Evolutionary conservation across 495 filamentous ascomycete species (phyloP).

Genomic region (Tuber indicum): DNA sequence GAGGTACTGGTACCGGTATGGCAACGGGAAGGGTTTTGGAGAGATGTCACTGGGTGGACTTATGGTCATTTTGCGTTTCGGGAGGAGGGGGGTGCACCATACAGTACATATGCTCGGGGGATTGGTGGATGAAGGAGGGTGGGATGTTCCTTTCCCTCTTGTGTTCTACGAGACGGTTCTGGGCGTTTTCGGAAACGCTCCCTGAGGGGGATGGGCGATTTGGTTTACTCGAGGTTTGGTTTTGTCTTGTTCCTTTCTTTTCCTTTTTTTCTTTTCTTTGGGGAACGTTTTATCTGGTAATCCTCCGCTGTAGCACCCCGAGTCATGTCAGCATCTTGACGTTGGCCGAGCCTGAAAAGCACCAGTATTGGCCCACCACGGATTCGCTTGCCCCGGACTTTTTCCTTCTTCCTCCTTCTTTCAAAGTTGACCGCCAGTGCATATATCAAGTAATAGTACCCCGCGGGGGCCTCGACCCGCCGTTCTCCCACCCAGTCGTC

Average conservation of each 20-base stretch:
- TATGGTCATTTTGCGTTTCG: neutral
- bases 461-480: neutral
- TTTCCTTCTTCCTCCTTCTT: neutral
- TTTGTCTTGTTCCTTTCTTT: neutral
- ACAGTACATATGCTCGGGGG: neutral
- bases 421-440: neutral
- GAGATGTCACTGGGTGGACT: neutral
- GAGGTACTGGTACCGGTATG: neutral
- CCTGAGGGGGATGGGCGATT: neutral
- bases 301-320: neutral
- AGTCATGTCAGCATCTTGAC: neutral
- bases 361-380: conserved; percentile 1
- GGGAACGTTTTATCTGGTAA: neutral
- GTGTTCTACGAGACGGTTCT: neutral
- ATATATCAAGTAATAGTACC: neutral
- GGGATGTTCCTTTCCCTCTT: neutral
- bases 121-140: neutral
- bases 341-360: neutral
- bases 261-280: neutral
- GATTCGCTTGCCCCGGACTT: neutral
- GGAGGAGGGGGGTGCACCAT: neutral
- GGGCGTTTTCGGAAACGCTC: neutral
- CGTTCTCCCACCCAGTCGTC: neutral
- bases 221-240: neutral
- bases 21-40: neutral